Base-by-base conservation (phyloP, 2,329 filamentous ascomycete genomes). In the Calonectria fujianensis region DNA sequence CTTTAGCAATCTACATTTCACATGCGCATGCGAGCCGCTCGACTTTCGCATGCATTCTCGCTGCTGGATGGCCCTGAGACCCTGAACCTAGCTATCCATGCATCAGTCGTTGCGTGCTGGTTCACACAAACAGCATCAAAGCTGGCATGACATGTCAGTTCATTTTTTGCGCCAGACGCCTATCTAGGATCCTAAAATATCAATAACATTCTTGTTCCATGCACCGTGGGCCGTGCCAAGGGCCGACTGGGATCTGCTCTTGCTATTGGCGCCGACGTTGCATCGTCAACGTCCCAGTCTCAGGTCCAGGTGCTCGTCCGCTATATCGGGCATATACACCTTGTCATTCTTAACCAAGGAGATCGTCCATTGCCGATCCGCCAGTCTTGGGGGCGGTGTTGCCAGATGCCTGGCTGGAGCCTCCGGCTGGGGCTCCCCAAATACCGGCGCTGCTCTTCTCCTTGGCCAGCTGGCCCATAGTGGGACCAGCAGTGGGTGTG, bases 381-480 rank as follows among this genome's bases (percentile, higher is more conserved):
- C 80, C 80, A 54, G 80, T 76, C 77, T 83, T 80, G 64, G 80
- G 80, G 31, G 82, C 74, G 50, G 77, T 77, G 74, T 79, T 79
- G 67, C 78, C 78, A 5, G 81, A 76, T 1, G 84, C 79, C 75
- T 85, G 83, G n/a, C 80, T 72, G 8, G 82, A 67, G 77, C 83
- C 76, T 78, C 87, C 74, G 63, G 92, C 89, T 20, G 94, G 90
- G 0, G 94, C 91, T 24, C 96, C 97, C 96, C 97, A 99, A 77
- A 99, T 95, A 10, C 96, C 96, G 20, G 96, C 96, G 80, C 93
- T 96, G 73, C 96, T 97, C 90, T 98, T 98, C 86, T 98, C 96
- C 89, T 98, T 98, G n/a, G 96, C 96, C 85, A 99, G 92, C 84
- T 98, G 96, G 37, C 96, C 96, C 86, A 99, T 91, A 70, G 96